Evolutionary conservation across 352 stramenopile species (phyloP).

Genomic region (Pythium biforme): DNA sequence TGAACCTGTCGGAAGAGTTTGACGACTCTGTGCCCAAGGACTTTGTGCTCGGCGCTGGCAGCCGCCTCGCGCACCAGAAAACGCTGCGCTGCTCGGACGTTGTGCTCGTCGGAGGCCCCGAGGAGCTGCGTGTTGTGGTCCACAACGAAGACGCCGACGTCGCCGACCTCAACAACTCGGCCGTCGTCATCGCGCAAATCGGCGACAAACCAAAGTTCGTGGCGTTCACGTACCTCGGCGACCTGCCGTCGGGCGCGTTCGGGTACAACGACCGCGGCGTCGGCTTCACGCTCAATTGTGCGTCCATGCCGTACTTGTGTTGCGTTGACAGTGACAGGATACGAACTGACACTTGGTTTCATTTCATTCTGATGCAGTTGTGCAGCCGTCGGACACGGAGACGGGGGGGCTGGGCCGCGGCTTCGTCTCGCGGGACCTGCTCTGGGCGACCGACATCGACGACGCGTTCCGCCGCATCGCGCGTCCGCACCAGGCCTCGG

Average conservation of each 20-base stretch:
- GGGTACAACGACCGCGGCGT: constrained; percentile 68
- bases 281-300: constrained; percentile 81
- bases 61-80: constrained; percentile 20
- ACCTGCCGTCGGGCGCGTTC: constrained; percentile 70
- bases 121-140: constrained; percentile 45
- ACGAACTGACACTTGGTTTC: too few relatives aligned
- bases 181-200: constrained; percentile 63
- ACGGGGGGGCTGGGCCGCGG: constrained; percentile 59
- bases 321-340: too few relatives aligned
- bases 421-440: constrained; percentile 67
- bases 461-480: constrained; percentile 62
- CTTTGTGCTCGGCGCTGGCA: constrained; percentile 33
- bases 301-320: constrained; percentile 4
- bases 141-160: constrained; percentile 70
- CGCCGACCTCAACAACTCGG: constrained; percentile 60
- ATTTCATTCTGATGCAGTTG: constrained; percentile 35
- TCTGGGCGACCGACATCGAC: constrained; percentile 37
- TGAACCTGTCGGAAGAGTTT: constrained; percentile 79
- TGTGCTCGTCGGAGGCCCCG: constrained; percentile 44
- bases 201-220: constrained; percentile 52
- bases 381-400: constrained; percentile 60
- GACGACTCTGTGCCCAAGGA: constrained; percentile 48
- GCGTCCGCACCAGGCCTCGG: constrained; percentile 45
- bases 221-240: constrained; percentile 70
- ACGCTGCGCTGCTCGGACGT: constrained; percentile 68